Base-by-base conservation (phyloP, 768 basidiomycete species). In the Xerocomellus chrysenteron region DNA sequence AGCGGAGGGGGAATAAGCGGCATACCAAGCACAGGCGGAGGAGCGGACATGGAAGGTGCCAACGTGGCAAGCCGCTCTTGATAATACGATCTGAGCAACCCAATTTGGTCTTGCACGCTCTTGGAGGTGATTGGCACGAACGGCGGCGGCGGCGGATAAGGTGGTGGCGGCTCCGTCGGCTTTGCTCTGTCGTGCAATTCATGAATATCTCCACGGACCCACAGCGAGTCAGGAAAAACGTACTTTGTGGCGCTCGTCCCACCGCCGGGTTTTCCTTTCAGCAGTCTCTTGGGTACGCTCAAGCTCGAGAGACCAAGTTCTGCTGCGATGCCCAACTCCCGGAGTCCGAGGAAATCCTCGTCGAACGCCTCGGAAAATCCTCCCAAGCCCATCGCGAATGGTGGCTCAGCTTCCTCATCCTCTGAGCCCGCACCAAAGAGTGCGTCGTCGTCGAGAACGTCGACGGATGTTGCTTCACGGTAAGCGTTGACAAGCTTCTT, bases 301-400 rank as follows among this genome's bases (percentile, higher is more conserved):
- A 98, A 80, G 61, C 81, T 87, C 16, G 87, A 81, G 57, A 96
- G 75, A 14, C 91, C 92, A 48, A 90, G 79, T 66, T 97, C 95
- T 42, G 81, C 82, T 21, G 92, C 94, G 49, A 97, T 92, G 32
- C 94, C 95, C 43, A 94, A 75, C 66, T 90, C 93, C 48, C 84
- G 82, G 28, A 98, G 78, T 12, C 95, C 95, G 13, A 98, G 81
- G 74, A 95, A 96, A 70, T 98, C 95, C 64, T 94, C 94, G 33
- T 94, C 94, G 16, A 95, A 80, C 16, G 85, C 79, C 49, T 93
- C 91, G 0, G 92, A 87, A 69, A 96, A 94, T 65, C 91, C 88
- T n/a, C 68, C 68, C 61, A 71, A 24, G 50, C 94, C 94, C 88
- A 85, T 83, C 19, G 85, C 79, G 46, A 91, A 80, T 42, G 83